phyloP scores from a whole-genome alignment of 73 alveolate genomes.

The Paraurostyla sp. region DNA sequence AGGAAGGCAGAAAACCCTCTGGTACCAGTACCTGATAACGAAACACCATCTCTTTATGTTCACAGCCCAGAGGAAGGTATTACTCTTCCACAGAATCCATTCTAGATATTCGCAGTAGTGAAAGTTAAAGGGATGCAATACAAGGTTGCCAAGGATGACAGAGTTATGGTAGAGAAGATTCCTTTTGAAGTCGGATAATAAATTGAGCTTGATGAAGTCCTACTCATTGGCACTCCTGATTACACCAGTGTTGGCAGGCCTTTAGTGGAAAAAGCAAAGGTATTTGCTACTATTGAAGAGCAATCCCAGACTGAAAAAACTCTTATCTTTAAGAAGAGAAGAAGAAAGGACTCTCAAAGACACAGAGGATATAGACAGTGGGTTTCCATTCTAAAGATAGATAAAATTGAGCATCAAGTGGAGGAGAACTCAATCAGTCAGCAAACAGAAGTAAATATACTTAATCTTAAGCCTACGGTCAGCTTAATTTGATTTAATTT shows the following conservation, averaged over 20 bases:
- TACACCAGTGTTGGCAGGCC: slow-evolving; percentile 91
- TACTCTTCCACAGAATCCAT: slow-evolving; percentile 62
- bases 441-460: background rate
- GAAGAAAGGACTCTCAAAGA: slow-evolving; percentile 87
- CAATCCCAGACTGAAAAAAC: slow-evolving; percentile 77
- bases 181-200: slow-evolving; percentile 72
- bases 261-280: slow-evolving; percentile 77
- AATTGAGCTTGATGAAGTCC: slow-evolving; percentile 78
- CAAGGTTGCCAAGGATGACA: slow-evolving; percentile 81
- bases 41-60: slow-evolving; percentile 10
- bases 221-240: slow-evolving; percentile 84
- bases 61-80: slow-evolving; percentile 44
- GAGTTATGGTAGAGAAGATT: slow-evolving; percentile 72
- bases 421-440: slow-evolving; percentile 40
- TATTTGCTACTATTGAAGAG: slow-evolving; percentile 86
- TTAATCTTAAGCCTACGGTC: background rate
- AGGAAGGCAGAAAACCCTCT: slow-evolving; percentile 52
- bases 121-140: slow-evolving; percentile 71
- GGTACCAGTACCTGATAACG: slow-evolving; percentile 28
- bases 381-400: slow-evolving; percentile 76
- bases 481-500: background rate
- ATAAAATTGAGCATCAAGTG: slow-evolving; percentile 80
- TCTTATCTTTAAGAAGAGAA: slow-evolving; percentile 82
- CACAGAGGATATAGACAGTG: slow-evolving; percentile 78
- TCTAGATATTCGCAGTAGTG: slow-evolving; percentile 80